Evolutionary conservation across 225 moss, liverwort and hornwort genomes (phyloP).

Genomic region (Physcomitrium patens): DNA sequence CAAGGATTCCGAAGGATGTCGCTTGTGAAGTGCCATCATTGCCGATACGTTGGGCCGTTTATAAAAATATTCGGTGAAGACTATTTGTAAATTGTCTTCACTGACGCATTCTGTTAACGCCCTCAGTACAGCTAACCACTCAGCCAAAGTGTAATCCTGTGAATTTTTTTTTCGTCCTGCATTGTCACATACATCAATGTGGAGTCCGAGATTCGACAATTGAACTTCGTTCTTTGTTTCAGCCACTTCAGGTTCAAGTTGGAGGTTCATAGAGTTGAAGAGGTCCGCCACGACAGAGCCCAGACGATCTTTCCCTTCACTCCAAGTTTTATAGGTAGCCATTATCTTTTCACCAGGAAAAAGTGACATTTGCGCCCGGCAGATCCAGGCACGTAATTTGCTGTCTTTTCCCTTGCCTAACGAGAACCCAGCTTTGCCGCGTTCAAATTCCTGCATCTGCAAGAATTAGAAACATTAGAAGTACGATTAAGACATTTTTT

Average conservation of each 20-base stretch:
- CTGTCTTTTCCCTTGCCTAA: constrained; percentile 32
- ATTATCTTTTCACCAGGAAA: constrained; percentile 2
- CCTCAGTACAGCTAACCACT: constrained; percentile 45
- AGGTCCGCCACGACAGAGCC: constrained; percentile 21
- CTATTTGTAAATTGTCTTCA: constrained; percentile 22
- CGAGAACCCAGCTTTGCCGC: neutral
- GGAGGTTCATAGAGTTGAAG: constrained; percentile 29
- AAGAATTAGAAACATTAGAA: constrained; percentile 7
- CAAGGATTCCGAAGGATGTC: constrained; percentile 23
- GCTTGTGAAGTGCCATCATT: constrained; percentile 9
- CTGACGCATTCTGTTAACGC: constrained; percentile 26
- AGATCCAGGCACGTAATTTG: constrained; percentile 24
- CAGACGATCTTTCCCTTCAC: constrained; percentile 17
- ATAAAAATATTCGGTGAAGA: constrained; percentile 36
- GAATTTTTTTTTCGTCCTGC: constrained; percentile 27
- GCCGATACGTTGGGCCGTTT: constrained; percentile 33
- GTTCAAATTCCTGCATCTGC: constrained; percentile 14
- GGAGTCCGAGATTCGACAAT: constrained; percentile 33
- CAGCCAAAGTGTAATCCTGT: constrained; percentile 30
- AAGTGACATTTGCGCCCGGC: neutral
- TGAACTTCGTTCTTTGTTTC: neutral
- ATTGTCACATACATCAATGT: constrained; percentile 40
- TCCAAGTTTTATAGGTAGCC: neutral
- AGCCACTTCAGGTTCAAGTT: constrained; percentile 18
- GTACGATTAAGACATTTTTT: neutral